Conservation (phyloP, 2,329 filamentous ascomycete species). For the Verruconis gallopava region DNA sequence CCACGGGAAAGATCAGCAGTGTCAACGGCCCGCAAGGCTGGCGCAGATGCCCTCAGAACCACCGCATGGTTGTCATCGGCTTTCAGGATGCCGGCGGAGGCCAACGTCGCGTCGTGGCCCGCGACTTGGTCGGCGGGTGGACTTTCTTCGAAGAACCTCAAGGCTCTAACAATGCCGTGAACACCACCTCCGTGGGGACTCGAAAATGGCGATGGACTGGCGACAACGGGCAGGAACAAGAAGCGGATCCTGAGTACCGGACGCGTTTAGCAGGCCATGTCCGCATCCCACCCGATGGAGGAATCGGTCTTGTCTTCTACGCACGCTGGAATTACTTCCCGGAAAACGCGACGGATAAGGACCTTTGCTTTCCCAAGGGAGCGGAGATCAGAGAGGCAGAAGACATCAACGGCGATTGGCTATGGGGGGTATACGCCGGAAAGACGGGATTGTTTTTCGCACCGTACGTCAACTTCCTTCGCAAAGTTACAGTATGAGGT, state of each 20-base stretch:
- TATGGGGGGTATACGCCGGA: slow-evolving; percentile 74
- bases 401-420: slow-evolving; percentile 87
- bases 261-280: background rate
- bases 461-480: slow-evolving; percentile 51
- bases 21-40: slow-evolving; percentile 73
- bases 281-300: slow-evolving; percentile 62
- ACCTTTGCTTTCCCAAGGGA: slow-evolving; percentile 70
- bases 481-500: slow-evolving; percentile 14
- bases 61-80: slow-evolving; percentile 71
- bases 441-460: slow-evolving; percentile 67
- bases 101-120: slow-evolving; percentile 52
- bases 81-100: slow-evolving; percentile 59
- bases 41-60: slow-evolving; percentile 66
- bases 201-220: slow-evolving; percentile 24
- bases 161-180: background rate
- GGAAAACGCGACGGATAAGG: slow-evolving; percentile 49
- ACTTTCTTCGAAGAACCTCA: slow-evolving; percentile 47
- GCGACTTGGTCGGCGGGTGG: slow-evolving; percentile 66
- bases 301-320: slow-evolving; percentile 48
- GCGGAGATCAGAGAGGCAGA: slow-evolving; percentile 75
- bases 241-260: background rate
- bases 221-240: slow-evolving; percentile 18
- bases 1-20: slow-evolving; percentile 49
- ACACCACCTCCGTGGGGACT: slow-evolving; percentile 3
- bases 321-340: slow-evolving; percentile 75